Percentiles rank a stretch among this genome's conserved stretches.
phyloP scores from a whole-genome alignment of 768 basidiomycete species.

The Suillus decipiens region DNA sequence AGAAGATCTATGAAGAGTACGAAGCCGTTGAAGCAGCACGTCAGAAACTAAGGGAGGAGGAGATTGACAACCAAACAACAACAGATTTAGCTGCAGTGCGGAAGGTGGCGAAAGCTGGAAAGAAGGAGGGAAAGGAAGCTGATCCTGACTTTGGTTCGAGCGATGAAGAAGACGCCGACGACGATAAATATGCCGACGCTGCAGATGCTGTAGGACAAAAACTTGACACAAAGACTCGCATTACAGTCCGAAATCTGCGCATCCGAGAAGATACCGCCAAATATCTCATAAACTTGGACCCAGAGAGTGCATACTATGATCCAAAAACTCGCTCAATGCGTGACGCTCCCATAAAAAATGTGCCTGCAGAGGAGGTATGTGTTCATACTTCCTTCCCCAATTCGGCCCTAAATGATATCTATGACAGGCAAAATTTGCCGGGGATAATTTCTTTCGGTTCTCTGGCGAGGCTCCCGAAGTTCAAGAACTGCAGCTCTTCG shows the following conservation, averaged over 20 bases:
- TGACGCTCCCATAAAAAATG: constrained; percentile 82
- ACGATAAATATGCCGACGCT: constrained; percentile 97
- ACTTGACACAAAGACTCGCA: constrained; percentile 95
- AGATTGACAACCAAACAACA: constrained; percentile 96
- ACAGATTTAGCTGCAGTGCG: constrained; percentile 89
- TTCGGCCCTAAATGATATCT: constrained; percentile 5
- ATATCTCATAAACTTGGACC: constrained; percentile 95
- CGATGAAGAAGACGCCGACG: constrained; percentile 94
- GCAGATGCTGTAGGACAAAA: constrained; percentile 99
- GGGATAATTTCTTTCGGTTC: constrained; percentile 92
- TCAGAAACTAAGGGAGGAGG: constrained; percentile 90
- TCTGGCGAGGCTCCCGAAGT: constrained; percentile 94
- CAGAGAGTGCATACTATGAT: constrained; percentile 96
- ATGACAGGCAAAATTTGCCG: constrained; percentile 81
- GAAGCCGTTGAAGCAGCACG: constrained; percentile 88
- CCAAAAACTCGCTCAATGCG: constrained; percentile 99
- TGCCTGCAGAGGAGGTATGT: constrained; percentile 85
- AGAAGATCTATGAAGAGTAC: constrained; percentile 89
- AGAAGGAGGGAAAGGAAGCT: constrained; percentile 63
- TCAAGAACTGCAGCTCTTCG: constrained; percentile 91
- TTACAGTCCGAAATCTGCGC: constrained; percentile 96
- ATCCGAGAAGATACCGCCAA: constrained; percentile 99
- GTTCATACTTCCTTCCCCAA: constrained; percentile 13
- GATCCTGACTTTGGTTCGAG: constrained; percentile 96
- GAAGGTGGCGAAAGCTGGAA: constrained; percentile 92